Evolutionary conservation across 1,139 yeast genomes (phyloP).

Genomic region (Saccharomyces hybrid): DNA sequence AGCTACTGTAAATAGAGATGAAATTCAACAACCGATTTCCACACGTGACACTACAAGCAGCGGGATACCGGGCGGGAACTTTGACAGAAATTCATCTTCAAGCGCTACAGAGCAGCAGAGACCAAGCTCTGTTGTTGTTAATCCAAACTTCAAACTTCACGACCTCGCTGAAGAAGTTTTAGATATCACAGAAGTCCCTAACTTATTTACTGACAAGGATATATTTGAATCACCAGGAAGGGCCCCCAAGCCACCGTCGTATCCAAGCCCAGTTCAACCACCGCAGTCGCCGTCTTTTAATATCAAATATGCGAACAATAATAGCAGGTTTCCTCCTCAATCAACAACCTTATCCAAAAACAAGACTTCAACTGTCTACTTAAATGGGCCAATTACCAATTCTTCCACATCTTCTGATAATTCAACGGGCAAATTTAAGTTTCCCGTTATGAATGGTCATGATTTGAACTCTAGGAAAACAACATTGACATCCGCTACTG

Average conservation of each 20-base stretch:
- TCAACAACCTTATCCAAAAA: not conserved
- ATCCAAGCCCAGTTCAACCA: constrained; percentile 40
- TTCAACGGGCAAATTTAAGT: not conserved
- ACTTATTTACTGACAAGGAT: constrained; percentile 11
- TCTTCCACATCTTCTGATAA: not conserved
- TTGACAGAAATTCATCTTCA: not conserved
- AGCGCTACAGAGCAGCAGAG: not conserved
- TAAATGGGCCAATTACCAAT: not conserved
- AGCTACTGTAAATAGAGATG: constrained; percentile 14
- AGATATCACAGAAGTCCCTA: constrained; percentile 5
- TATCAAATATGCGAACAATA: not conserved
- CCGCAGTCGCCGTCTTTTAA: constrained; percentile 22
- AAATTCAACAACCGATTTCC: not conserved
- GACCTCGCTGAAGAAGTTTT: constrained; percentile 43
- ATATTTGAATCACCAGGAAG: constrained; percentile 52
- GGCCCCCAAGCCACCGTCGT: constrained; percentile 53
- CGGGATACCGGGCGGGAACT: not conserved
- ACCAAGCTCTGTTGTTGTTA: constrained; percentile 2
- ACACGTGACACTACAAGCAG: not conserved
- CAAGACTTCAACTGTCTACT: constrained; percentile 5
- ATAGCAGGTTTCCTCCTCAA: not conserved
- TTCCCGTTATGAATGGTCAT: too few species aligned
- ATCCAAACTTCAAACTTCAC: constrained; percentile 9
- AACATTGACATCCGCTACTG: too few species aligned
- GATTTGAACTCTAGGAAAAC: too few species aligned